Conservation (phyloP, 371 early-diverging fungal genomes). For the Rhizopus arrhizus region DNA sequence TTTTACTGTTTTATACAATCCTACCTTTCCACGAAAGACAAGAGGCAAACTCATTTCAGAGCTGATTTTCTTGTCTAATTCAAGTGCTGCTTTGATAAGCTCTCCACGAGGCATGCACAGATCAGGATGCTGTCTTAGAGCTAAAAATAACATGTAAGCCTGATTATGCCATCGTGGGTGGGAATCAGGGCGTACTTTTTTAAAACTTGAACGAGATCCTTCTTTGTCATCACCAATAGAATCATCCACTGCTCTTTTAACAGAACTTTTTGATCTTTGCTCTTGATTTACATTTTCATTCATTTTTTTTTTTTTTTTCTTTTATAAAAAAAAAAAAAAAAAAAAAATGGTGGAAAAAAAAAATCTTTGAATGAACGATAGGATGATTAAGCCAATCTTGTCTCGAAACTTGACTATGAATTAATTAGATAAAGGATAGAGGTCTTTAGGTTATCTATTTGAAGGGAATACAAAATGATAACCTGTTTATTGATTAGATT, state of each 20-base stretch:
- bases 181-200: not conserved
- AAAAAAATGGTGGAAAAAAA: not conserved
- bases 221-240: not conserved
- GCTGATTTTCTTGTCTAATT: slow-evolving; percentile 71
- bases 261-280: not conserved
- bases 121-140: slow-evolving; percentile 65
- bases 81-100: slow-evolving; percentile 71
- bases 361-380: not conserved
- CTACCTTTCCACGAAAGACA: slow-evolving; percentile 82
- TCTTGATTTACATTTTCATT: not conserved
- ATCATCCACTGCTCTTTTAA: not conserved
- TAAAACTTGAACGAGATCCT: not conserved
- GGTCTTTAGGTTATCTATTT: too few relatives aligned
- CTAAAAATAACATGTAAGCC: slow-evolving; percentile 72
- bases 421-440: too few relatives aligned
- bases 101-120: slow-evolving; percentile 65
- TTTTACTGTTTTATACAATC: not conserved
- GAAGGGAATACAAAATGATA: too few relatives aligned
- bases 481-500: too few relatives aligned
- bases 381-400: too few relatives aligned
- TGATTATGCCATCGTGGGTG: slow-evolving; percentile 82
- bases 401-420: too few relatives aligned
- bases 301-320: too few relatives aligned
- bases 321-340: too few relatives aligned
- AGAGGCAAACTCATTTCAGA: slow-evolving; percentile 65